Evolutionary conservation across 2,329 filamentous ascomycete species (phyloP).

Genomic region (Plectosphaerella sp.): DNA sequence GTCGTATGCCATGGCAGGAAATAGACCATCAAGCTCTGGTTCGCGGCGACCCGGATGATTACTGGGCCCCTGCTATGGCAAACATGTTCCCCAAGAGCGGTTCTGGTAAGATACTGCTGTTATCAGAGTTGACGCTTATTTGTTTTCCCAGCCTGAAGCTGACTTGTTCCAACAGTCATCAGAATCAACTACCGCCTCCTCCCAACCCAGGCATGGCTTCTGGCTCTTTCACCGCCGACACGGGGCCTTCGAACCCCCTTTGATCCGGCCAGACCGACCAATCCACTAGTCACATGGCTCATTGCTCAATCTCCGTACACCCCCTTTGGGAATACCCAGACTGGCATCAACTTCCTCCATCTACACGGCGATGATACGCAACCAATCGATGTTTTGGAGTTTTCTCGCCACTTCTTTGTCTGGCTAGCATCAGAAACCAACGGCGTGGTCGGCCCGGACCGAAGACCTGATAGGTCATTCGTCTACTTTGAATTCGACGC

Average conservation of each 20-base stretch:
- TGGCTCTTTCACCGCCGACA: background rate
- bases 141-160: no score
- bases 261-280: background rate
- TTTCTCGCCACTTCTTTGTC: background rate
- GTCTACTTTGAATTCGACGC: background rate
- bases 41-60: background rate
- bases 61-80: background rate
- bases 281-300: background rate
- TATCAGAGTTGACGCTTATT: background rate
- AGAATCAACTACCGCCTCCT: background rate
- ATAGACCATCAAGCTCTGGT: background rate
- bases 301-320: background rate
- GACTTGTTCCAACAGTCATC: background rate
- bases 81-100: background rate
- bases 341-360: background rate
- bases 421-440: no score
- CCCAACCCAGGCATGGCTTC: background rate
- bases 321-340: background rate
- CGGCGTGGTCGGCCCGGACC: no score
- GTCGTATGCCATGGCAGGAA: background rate
- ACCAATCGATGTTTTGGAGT: background rate
- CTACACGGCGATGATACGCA: background rate
- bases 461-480: background rate
- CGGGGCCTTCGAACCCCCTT: background rate
- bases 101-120: background rate